phyloP scores from a whole-genome alignment of 306 rosid species.

The Rubus parviflorus region DNA sequence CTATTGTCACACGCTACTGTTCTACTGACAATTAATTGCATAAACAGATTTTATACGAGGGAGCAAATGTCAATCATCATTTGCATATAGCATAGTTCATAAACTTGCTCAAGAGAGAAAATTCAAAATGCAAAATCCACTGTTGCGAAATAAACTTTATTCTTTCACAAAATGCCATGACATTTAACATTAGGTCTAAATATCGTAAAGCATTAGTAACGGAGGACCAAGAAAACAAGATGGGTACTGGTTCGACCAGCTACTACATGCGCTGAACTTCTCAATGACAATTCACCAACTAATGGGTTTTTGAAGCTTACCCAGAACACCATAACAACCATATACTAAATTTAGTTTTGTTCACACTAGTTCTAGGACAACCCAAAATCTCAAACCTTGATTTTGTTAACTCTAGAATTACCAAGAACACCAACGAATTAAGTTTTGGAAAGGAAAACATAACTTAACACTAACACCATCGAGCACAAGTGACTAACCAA shows the following conservation, averaged over 20 bases:
- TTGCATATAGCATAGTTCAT: too few relatives aligned
- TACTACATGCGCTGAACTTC: neutral
- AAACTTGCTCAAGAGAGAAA: too few relatives aligned
- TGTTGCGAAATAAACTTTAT: too few relatives aligned
- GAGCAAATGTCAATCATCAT: too few relatives aligned
- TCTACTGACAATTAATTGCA: too few relatives aligned
- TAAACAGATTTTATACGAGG: too few relatives aligned
- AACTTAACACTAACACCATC: neutral
- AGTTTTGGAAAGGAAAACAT: neutral
- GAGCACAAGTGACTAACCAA: neutral
- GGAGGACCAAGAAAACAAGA: too few relatives aligned
- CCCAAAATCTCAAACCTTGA: neutral
- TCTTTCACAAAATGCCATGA: too few relatives aligned
- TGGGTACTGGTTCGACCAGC: neutral
- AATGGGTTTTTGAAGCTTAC: neutral
- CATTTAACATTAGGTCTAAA: too few relatives aligned
- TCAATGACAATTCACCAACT: neutral
- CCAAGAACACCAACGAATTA: neutral
- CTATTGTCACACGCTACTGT: too few relatives aligned
- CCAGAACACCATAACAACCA: neutral
- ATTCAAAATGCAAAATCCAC: too few relatives aligned
- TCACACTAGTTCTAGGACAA: neutral
- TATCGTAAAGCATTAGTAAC: too few relatives aligned
- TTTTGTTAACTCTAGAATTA: neutral
- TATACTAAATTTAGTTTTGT: neutral